Evolutionary conservation across 2,329 filamentous ascomycete genomes (phyloP), one percentile per base, ranked within the genome.

Genomic region (Zopfia rhizophila): DNA sequence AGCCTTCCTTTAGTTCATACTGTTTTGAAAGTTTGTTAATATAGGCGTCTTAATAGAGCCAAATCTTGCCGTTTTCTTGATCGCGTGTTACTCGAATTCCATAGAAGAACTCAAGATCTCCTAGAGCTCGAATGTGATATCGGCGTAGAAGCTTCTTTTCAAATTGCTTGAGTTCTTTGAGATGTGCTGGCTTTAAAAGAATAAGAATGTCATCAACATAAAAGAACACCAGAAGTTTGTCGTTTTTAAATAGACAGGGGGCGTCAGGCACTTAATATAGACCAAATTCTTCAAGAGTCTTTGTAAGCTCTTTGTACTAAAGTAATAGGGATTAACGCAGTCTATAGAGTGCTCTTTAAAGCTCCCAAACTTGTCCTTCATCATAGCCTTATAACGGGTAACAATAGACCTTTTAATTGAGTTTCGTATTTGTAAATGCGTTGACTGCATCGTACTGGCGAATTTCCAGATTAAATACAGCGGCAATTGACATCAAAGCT

Each of bases 351-450:
- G 52, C 55, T 33, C 33, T n/a, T 5, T 16, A 17, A 3, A 59
- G 38, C n/a, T 25, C 28, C 16, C 52, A 27, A 27, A 32, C 4
- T 31, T 25, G 19, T 31, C 13, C 18, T 24, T 27, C 24, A 19
- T 46, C 27, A 27, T 47, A 11, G 22, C 38, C 37, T 33, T 41
- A 48, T 6, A 45, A 35, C n/a, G 33, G 32, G 12, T 51, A 13
- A 29, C 28, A 45, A 33, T 46, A 56, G 11, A 55, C 31, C 12
- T 22, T n/a, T n/a, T n/a, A n/a, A n/a, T n/a, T 32, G 12, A 54
- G 19, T n/a, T n/a, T 10, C 12, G 18, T 46, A 22, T 56, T 58
- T 7, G 46, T 17, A 27, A 59, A 59, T 5, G 55, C 55, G 17
- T 54, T 59, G 3, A 54, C 38, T 3, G 33, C 43, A 37, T 60